Conservation (phyloP, 306 rosid genomes). For the Vigna trinervia region DNA sequence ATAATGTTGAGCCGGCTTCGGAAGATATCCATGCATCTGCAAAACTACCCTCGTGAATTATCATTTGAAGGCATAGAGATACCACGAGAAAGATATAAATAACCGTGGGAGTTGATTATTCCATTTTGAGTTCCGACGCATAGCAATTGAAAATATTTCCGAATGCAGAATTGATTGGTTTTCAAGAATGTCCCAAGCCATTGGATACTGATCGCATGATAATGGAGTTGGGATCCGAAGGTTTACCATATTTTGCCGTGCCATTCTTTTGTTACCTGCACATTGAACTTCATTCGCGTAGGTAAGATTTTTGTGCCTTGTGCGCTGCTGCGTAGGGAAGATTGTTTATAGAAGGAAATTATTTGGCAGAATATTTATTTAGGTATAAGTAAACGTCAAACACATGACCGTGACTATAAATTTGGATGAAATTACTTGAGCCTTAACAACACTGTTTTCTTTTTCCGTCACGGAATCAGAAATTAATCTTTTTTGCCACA, state of each 20-base stretch:
- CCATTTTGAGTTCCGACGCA: background rate
- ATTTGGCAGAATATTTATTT: constrained; percentile 4
- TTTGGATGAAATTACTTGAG: constrained; percentile 5
- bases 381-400: background rate
- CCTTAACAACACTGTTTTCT: background rate
- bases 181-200: constrained; percentile 12
- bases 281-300: no score
- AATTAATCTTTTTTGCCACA: no score
- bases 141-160: background rate
- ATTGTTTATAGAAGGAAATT: constrained; percentile 13
- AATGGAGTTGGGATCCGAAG: constrained; percentile 25
- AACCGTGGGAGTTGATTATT: background rate
- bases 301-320: no score
- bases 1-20: constrained; percentile 23
- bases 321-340: background rate
- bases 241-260: constrained; percentile 15
- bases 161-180: background rate
- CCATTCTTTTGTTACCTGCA: constrained; percentile 27
- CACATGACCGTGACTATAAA: background rate
- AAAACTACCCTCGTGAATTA: constrained; percentile 30
- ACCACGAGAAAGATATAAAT: constrained; percentile 31
- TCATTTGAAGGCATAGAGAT: constrained; percentile 38
- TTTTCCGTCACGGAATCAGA: no score
- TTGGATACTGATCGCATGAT: background rate
- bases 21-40: constrained; percentile 37